A percentile compares a stretch with the other conserved stretches of the same genome.
Conservation (phyloP, 176 grass and related monocot genomes). For the Aegilops umbellulata region DNA sequence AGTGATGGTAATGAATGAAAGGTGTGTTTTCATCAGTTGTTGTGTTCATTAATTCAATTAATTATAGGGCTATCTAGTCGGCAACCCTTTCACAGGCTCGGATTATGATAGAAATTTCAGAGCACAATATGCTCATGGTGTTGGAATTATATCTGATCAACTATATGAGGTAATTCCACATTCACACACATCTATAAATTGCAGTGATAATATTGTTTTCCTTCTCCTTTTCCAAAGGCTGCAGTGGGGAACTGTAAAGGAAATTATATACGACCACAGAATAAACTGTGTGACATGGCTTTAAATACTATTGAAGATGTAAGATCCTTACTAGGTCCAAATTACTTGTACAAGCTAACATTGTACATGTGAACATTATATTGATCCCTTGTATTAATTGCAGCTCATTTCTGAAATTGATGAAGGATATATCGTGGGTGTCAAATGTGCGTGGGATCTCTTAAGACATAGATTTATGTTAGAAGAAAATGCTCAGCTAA, state of each 20-base stretch:
- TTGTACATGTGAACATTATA: not conserved
- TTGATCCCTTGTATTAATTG: not conserved
- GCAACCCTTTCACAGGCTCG: constrained; percentile 33
- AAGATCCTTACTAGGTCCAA: not conserved
- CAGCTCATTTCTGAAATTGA: constrained; percentile 9
- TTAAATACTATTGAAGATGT: constrained; percentile 14
- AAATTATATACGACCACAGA: constrained; percentile 22
- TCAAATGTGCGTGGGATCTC: constrained; percentile 9
- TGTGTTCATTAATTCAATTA: not conserved
- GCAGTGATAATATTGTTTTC: not conserved
- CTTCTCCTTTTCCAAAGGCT: not conserved
- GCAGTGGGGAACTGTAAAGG: constrained; percentile 26
- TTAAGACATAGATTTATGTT: not conserved
- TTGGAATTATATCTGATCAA: constrained; percentile 61
- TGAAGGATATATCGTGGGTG: not conserved
- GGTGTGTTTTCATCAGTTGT: not conserved
- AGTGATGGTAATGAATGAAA: not conserved
- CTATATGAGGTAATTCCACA: constrained; percentile 38
- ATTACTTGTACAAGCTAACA: not conserved
- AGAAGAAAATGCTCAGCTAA: not conserved
- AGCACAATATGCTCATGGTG: constrained; percentile 35
- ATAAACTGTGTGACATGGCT: not conserved
- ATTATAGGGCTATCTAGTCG: constrained; percentile 52
- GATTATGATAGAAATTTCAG: constrained; percentile 12
- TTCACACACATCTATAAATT: not conserved